Evolutionary conservation across 306 rosid species (phyloP).

Genomic region (Malus fusca): DNA sequence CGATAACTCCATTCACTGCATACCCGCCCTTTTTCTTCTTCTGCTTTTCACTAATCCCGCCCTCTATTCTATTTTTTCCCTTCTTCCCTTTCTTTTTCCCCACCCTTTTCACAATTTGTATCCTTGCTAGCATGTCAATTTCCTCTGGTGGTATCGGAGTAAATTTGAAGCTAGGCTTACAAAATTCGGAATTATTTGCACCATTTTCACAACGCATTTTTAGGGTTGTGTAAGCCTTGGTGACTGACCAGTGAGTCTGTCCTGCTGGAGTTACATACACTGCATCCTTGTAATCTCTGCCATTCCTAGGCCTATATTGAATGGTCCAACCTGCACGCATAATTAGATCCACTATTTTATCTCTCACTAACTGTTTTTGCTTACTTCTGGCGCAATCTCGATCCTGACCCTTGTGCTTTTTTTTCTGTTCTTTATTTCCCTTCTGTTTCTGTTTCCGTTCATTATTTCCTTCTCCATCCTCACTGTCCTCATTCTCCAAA

Average conservation of each 20-base stretch:
- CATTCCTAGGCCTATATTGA: constrained; percentile 62
- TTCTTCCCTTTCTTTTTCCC: constrained; percentile 3
- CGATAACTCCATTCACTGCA: constrained; percentile 7
- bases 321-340: constrained; percentile 82
- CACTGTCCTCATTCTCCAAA: constrained; percentile 28
- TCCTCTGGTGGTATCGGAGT: constrained; percentile 67
- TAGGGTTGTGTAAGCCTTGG: constrained; percentile 75
- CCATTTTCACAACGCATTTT: constrained; percentile 56
- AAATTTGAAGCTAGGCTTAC: constrained; percentile 57
- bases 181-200: constrained; percentile 41
- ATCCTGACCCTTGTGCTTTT: constrained; percentile 5
- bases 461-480: background rate
- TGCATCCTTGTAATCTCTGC: constrained; percentile 53
- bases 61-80: background rate
- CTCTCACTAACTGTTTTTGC: constrained; percentile 54
- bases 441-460: constrained; percentile 1
- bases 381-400: constrained; percentile 12
- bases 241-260: constrained; percentile 87
- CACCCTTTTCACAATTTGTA: constrained; percentile 27
- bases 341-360: constrained; percentile 49
- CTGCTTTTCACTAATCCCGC: background rate
- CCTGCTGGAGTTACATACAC: constrained; percentile 77
- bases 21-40: constrained; percentile 23
- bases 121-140: constrained; percentile 41
- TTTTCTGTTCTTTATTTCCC: constrained; percentile 1